Evolutionary conservation across 1,284 basidiomycete species (phyloP).

Genomic region (Trichosporon asahii): DNA sequence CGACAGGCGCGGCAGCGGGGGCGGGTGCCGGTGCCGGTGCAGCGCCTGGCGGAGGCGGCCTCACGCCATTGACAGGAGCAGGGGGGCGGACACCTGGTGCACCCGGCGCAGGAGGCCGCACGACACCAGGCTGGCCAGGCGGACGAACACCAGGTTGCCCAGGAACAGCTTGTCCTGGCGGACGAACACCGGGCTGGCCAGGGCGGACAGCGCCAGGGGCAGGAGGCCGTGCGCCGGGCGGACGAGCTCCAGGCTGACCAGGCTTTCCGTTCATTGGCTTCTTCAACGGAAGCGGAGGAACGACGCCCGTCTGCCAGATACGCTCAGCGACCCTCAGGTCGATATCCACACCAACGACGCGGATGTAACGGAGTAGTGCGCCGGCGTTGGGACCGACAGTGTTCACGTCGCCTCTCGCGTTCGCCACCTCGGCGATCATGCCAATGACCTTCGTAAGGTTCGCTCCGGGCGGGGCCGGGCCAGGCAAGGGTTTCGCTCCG

Average conservation of each 20-base stretch:
- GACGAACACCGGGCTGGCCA: conserved; percentile 9
- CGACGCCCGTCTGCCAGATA: conserved; percentile 47
- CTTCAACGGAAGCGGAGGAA: conserved; percentile 31
- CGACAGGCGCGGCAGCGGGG: background rate
- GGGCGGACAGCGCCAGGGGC: background rate
- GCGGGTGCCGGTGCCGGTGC: background rate
- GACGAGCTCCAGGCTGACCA: background rate
- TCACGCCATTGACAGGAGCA: conserved; percentile 7
- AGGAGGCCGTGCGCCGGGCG: conserved; percentile 1
- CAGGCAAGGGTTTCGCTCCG: conserved; percentile 27
- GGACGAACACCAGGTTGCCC: background rate
- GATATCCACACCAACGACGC: conserved; percentile 45
- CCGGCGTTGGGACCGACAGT: conserved; percentile 45
- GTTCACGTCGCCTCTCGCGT: conserved; percentile 47
- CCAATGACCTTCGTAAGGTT: conserved; percentile 46
- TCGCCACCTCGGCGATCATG: conserved; percentile 48
- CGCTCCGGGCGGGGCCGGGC: conserved; percentile 45
- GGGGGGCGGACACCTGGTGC: background rate
- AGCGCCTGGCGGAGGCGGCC: conserved; percentile 6
- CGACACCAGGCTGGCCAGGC: conserved; percentile 2
- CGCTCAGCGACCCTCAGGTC: conserved; percentile 43
- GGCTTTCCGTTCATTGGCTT: conserved; percentile 10
- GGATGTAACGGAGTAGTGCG: conserved; percentile 45
- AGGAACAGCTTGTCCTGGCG: background rate
- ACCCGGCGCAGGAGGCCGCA: background rate